Conservation (phyloP, 768 basidiomycete species). For the Russula sp. region DNA sequence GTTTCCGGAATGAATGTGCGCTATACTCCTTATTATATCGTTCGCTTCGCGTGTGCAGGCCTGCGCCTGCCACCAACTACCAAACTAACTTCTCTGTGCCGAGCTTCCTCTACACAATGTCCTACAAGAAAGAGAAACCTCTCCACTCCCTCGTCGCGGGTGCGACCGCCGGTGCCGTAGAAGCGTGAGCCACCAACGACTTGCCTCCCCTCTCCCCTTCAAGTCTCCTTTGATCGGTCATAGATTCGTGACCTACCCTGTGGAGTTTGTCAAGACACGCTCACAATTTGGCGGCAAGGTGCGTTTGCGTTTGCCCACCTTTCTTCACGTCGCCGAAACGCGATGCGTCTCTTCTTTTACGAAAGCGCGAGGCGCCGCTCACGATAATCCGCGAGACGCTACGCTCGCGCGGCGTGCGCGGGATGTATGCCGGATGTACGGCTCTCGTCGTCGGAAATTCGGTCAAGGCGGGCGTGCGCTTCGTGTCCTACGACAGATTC, state of each 20-base stretch:
- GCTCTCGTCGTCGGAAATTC: constrained; percentile 91
- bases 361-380: constrained; percentile 64
- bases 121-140: constrained; percentile 69
- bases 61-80: background rate
- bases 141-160: constrained; percentile 85
- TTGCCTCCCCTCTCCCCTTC: background rate
- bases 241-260: constrained; percentile 82
- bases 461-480: constrained; percentile 91
- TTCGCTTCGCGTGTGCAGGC: no score
- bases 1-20: no score
- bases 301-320: constrained; percentile 8
- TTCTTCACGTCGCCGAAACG: no score
- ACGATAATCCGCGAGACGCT: constrained; percentile 70
- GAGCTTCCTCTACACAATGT: constrained; percentile 27
- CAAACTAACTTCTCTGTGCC: background rate
- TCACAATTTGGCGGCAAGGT: constrained; percentile 86
- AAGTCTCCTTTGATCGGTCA: constrained; percentile 25
- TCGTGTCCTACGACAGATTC: constrained; percentile 91
- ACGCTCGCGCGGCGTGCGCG: constrained; percentile 63
- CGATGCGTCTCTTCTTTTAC: background rate
- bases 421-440: constrained; percentile 89
- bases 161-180: constrained; percentile 84
- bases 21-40: no score
- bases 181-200: constrained; percentile 55
- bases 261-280: constrained; percentile 90